These are phyloP conservation scores for Tricholomella constricta DNA, from an alignment of 768 basidiomycete genomes.

Conservation along the genomic window DNA sequence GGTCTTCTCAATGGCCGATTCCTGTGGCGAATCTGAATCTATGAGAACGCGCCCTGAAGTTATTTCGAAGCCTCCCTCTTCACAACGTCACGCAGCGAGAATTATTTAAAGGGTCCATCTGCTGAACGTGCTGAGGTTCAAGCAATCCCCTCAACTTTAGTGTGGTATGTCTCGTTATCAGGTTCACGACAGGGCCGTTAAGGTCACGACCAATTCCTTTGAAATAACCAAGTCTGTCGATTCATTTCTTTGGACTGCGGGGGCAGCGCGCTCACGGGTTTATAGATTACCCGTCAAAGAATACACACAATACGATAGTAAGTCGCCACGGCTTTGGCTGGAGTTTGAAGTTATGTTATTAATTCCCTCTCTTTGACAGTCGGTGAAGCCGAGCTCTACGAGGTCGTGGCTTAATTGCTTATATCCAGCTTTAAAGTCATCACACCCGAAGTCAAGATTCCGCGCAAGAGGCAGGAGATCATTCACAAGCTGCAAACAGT, in stretches of 20 bases:
- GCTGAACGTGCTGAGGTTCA: background rate
- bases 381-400: background rate
- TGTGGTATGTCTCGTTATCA: constrained; percentile 5
- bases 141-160: background rate
- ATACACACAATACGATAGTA: constrained; percentile 34
- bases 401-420: background rate
- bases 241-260: background rate
- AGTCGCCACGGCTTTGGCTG: background rate
- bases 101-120: background rate
- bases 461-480: constrained; percentile 29
- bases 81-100: background rate
- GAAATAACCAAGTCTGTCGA: constrained; percentile 22
- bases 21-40: background rate
- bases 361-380: background rate
- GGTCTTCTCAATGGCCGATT: background rate
- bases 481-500: constrained; percentile 42
- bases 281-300: constrained; percentile 27
- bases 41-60: background rate
- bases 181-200: constrained; percentile 15
- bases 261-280: background rate
- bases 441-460: constrained; percentile 22
- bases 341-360: background rate
- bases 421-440: constrained; percentile 15
- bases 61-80: constrained; percentile 1
- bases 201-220: constrained; percentile 32